phyloP scores from a whole-genome alignment of 78 protist genomes.

The Carpediemonas membranifera region DNA sequence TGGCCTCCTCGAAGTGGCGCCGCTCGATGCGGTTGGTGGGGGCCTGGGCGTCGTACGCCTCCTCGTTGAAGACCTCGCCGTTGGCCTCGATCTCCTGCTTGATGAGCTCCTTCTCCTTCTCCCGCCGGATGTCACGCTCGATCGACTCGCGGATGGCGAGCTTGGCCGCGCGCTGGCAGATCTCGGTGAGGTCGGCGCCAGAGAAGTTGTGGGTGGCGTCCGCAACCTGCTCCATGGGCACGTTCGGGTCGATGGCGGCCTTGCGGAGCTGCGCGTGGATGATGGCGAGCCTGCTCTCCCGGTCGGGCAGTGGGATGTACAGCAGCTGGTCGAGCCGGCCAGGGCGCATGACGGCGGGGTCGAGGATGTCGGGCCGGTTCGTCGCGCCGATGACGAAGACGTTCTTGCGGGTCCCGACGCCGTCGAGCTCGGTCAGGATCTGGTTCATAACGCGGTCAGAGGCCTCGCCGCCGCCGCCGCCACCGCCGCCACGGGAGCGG shows the following conservation, averaged over 20 bases:
- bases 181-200: conserved; percentile 97
- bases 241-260: conserved; percentile 80
- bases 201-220: conserved; percentile 82
- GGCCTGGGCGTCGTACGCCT: too few relatives aligned
- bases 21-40: too few relatives aligned
- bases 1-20: conserved; percentile 86
- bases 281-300: conserved; percentile 71
- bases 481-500: conserved; percentile 83
- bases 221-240: conserved; percentile 78
- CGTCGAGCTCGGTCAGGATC: conserved; percentile 98
- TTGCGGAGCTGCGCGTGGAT: conserved; percentile 74
- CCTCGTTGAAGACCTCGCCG: too few relatives aligned
- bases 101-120: too few relatives aligned
- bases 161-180: conserved; percentile 93
- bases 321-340: conserved; percentile 96
- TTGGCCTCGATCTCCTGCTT: too few relatives aligned
- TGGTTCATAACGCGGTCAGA: conserved; percentile 99
- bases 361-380: conserved; percentile 99
- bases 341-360: conserved; percentile 98
- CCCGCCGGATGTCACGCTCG: conserved; percentile 44
- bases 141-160: conserved; percentile 92
- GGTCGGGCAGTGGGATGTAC: conserved; percentile 99
- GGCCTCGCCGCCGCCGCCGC: conserved; percentile 99
- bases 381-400: conserved; percentile 99
- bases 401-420: conserved; percentile 93